These are phyloP conservation scores for Moesziomyces parantarcticus DNA, from an alignment of 1,284 basidiomycete species.

Conservation along the genomic window DNA sequence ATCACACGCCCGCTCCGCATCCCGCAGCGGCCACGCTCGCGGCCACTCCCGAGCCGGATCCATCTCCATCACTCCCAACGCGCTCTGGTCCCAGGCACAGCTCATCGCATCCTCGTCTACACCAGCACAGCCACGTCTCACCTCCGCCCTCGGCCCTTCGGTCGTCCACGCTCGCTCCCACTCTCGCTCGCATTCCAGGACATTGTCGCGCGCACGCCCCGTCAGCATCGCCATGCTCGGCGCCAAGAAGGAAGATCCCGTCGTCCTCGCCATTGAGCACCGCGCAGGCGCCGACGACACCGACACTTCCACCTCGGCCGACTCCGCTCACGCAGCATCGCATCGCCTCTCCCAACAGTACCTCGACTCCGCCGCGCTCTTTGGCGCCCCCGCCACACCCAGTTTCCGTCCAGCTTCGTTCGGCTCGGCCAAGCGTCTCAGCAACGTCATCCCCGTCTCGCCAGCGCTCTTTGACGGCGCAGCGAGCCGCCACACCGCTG, in stretches of 20 bases:
- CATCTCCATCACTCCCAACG: constrained; percentile 54
- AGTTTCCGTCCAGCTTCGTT: constrained; percentile 7
- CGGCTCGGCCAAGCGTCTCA: constrained; percentile 17
- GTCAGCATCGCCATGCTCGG: constrained; percentile 45
- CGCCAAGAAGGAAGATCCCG: constrained; percentile 38
- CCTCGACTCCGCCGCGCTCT: constrained; percentile 35
- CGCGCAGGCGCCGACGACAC: constrained; percentile 14
- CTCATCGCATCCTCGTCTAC: constrained; percentile 8
- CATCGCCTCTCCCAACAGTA: constrained; percentile 39
- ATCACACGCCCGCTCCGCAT: constrained; percentile 29
- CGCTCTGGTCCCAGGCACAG: constrained; percentile 31
- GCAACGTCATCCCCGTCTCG: constrained; percentile 11
- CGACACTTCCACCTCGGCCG: background rate
- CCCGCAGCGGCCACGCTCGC: constrained; percentile 47
- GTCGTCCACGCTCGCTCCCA: constrained; percentile 27
- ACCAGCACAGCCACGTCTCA: constrained; percentile 12
- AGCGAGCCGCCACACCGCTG: constrained; percentile 6
- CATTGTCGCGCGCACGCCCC: constrained; percentile 27
- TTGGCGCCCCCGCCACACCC: constrained; percentile 8
- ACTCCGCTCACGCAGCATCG: background rate
- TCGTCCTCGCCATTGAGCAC: constrained; percentile 47
- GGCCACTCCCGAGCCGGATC: constrained; percentile 55
- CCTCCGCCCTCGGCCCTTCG: constrained; percentile 18
- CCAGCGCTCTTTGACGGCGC: constrained; percentile 25
- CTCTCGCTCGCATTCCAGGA: constrained; percentile 38